Conservation (phyloP, 2,329 filamentous ascomycete species). For the Pseudogymnoascus sp. region DNA sequence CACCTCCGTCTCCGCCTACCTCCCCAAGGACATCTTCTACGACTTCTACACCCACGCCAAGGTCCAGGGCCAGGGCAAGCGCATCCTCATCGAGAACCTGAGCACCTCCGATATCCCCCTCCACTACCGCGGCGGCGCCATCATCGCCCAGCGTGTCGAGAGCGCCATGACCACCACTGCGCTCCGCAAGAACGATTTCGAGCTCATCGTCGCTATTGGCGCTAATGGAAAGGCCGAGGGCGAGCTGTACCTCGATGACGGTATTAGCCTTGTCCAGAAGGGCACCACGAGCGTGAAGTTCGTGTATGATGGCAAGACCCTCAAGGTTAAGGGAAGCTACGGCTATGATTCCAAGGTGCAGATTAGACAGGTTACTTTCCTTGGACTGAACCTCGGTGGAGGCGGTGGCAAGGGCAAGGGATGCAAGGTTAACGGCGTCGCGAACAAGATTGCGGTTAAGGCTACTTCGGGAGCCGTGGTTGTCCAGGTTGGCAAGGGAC, state of each 20-base stretch:
- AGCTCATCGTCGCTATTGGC: constrained; percentile 60
- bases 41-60: constrained; percentile 41
- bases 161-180: constrained; percentile 55
- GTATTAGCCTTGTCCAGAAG: constrained; percentile 54
- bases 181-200: constrained; percentile 57
- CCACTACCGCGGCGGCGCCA: constrained; percentile 55
- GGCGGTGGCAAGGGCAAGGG: constrained; percentile 11
- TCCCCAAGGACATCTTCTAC: constrained; percentile 42
- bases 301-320: constrained; percentile 42
- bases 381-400: constrained; percentile 29
- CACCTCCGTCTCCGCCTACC: constrained; percentile 38
- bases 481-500: constrained; percentile 12
- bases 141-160: constrained; percentile 51
- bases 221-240: constrained; percentile 55
- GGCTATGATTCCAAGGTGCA: constrained; percentile 36
- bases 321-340: constrained; percentile 45
- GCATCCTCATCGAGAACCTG: constrained; percentile 33
- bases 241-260: constrained; percentile 69
- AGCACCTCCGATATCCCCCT: constrained; percentile 50
- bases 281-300: constrained; percentile 51
- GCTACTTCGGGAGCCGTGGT: constrained; percentile 11
- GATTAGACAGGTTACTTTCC: constrained; percentile 42
- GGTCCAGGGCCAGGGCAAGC: constrained; percentile 34
- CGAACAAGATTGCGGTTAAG: neutral
- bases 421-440: constrained; percentile 6